Evolutionary conservation across 2,329 filamentous ascomycete genomes (phyloP).

Genomic region (Claviceps quebecensis): DNA sequence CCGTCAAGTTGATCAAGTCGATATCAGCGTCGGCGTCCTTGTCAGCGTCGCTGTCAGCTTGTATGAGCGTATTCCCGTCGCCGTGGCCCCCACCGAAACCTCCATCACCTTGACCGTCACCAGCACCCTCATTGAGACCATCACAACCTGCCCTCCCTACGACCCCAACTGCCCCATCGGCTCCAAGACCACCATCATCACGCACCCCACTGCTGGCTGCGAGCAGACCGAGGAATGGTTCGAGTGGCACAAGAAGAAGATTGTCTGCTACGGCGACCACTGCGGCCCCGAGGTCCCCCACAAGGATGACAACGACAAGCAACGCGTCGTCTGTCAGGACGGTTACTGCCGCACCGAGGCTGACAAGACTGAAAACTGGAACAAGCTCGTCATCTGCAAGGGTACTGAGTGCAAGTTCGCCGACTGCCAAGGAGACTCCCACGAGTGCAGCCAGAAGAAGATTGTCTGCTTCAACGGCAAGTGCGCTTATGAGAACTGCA

Average conservation of each 20-base stretch:
- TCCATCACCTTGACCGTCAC: conserved; percentile 14
- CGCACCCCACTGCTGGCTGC: conserved; percentile 10
- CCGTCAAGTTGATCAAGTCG: background rate
- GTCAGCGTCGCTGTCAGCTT: background rate
- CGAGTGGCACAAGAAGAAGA: conserved; percentile 17
- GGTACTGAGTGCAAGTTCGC: conserved; percentile 16
- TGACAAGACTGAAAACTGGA: conserved; percentile 13
- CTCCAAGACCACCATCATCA: conserved; percentile 11
- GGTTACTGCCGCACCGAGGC: conserved; percentile 15
- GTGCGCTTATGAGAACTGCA: conserved; percentile 17
- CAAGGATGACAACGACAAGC: conserved; percentile 12
- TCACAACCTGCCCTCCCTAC: conserved; percentile 15
- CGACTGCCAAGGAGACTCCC: conserved; percentile 7
- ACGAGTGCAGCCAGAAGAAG: conserved; percentile 16
- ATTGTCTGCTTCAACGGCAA: conserved; percentile 19
- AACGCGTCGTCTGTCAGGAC: conserved; percentile 20
- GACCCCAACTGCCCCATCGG: conserved; percentile 13
- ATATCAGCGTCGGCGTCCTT: background rate
- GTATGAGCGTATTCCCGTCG: background rate
- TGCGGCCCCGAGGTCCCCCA: conserved; percentile 18
- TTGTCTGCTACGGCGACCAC: conserved; percentile 21
- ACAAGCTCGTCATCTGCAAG: conserved; percentile 18
- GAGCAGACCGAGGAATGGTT: conserved; percentile 1
- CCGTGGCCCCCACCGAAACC: background rate
- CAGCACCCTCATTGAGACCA: conserved; percentile 14